Evolutionary conservation across 495 filamentous ascomycete genomes (phyloP).

Genomic region (Bryoglossum gracile): DNA sequence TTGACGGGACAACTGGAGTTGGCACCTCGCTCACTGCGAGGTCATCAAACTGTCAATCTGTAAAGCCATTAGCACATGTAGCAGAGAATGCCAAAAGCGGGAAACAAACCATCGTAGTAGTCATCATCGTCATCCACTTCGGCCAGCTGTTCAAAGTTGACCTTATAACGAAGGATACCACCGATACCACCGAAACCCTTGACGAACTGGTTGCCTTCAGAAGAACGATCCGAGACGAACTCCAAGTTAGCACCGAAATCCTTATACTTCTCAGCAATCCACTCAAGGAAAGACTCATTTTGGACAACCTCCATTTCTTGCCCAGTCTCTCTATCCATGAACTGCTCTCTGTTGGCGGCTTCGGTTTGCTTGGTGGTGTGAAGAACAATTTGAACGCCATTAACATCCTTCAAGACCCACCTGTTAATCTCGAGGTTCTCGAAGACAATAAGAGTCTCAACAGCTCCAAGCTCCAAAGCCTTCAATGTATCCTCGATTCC

Average conservation of each 20-base stretch:
- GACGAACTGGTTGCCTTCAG: slow-evolving; percentile 98
- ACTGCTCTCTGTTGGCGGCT: slow-evolving; percentile 61
- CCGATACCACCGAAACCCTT: slow-evolving; percentile 99
- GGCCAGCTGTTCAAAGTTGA: slow-evolving; percentile 98
- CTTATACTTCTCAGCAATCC: slow-evolving; percentile 96
- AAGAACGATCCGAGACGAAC: slow-evolving; percentile 94
- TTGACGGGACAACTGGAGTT: slow-evolving; percentile 60
- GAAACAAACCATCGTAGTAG: slow-evolving; percentile 79
- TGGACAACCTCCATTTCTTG: slow-evolving; percentile 92
- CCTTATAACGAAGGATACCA: slow-evolving; percentile 95
- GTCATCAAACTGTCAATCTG: slow-evolving; percentile 89
- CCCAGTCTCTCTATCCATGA: slow-evolving; percentile 90
- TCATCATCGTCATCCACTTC: slow-evolving; percentile 96
- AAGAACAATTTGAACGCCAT: slow-evolving; percentile 61
- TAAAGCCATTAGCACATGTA: slow-evolving; percentile 18
- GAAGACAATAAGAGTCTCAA: slow-evolving; percentile 92
- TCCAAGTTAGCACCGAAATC: slow-evolving; percentile 95
- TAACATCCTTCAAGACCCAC: slow-evolving; percentile 75
- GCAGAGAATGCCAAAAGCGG: background rate
- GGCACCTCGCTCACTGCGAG: slow-evolving; percentile 86
- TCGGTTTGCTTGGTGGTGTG: slow-evolving; percentile 89
- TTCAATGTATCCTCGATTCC: slow-evolving; percentile 96
- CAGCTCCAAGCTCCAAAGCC: slow-evolving; percentile 92
- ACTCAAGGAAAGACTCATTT: slow-evolving; percentile 88
- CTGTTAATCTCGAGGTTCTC: slow-evolving; percentile 93